These are phyloP conservation scores for Punica granatum DNA, from an alignment of 345 rosid species.

Conservation along the genomic window DNA sequence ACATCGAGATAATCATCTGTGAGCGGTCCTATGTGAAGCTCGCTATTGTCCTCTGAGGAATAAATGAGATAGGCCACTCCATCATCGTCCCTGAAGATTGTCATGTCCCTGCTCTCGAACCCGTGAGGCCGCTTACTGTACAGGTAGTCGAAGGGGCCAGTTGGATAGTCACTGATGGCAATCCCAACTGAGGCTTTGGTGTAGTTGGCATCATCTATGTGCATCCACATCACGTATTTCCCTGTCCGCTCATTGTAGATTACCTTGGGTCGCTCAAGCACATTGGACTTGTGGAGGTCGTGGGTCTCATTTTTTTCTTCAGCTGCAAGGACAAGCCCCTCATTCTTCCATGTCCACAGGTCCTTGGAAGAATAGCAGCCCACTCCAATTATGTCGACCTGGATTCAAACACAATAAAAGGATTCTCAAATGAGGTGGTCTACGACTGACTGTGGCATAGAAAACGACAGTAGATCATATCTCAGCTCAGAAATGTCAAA, in stretches of 20 bases:
- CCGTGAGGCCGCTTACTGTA: constrained; percentile 77
- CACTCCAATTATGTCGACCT: constrained; percentile 95
- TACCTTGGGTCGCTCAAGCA: constrained; percentile 93
- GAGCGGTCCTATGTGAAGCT: constrained; percentile 82
- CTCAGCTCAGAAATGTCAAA: background rate
- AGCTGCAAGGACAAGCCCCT: constrained; percentile 73
- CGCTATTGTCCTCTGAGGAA: constrained; percentile 83
- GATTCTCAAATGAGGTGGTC: background rate
- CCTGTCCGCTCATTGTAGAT: constrained; percentile 60
- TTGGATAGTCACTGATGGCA: constrained; percentile 63
- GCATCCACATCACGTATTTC: constrained; percentile 99
- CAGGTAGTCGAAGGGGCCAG: constrained; percentile 76
- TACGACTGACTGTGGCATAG: background rate
- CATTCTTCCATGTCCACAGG: constrained; percentile 86
- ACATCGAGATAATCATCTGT: constrained; percentile 65
- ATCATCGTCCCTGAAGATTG: constrained; percentile 80
- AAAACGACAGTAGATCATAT: background rate
- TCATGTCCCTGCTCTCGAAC: constrained; percentile 90
- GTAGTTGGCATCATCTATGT: constrained; percentile 80
- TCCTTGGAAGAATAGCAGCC: constrained; percentile 95
- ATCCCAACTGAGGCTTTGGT: constrained; percentile 89
- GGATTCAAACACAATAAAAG: constrained; percentile 11
- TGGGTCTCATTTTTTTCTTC: constrained; percentile 63
- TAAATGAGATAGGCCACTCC: constrained; percentile 71
- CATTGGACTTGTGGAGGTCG: constrained; percentile 77